Evolutionary conservation across 2,329 filamentous ascomycete species (phyloP).

Genomic region (Fusarium piperis): DNA sequence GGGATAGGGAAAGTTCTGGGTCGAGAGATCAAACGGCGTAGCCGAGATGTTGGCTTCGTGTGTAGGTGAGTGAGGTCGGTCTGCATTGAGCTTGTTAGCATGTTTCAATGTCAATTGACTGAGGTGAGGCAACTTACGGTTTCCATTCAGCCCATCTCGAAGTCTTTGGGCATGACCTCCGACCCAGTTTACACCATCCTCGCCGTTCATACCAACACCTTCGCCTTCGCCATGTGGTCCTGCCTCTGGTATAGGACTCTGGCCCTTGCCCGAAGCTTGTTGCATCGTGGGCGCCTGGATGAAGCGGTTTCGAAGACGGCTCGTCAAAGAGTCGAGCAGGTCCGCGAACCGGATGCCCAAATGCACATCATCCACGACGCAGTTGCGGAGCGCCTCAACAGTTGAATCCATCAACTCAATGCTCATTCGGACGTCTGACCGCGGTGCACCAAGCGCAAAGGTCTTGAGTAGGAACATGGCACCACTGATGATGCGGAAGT

Average conservation of each 20-base stretch:
- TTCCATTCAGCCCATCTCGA: slow-evolving; percentile 52
- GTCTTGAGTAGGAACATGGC: slow-evolving; percentile 88
- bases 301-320: slow-evolving; percentile 77
- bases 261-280: slow-evolving; percentile 52
- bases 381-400: slow-evolving; percentile 77
- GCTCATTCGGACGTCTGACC: slow-evolving; percentile 79
- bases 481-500: slow-evolving; percentile 86
- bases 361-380: slow-evolving; percentile 86
- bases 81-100: slow-evolving; percentile 42
- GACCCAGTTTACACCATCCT: slow-evolving; percentile 45
- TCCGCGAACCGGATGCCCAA: slow-evolving; percentile 86
- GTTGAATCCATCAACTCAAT: slow-evolving; percentile 80
- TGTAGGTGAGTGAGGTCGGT: slow-evolving; percentile 46
- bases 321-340: slow-evolving; percentile 80
- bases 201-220: slow-evolving; percentile 39
- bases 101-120: neutral
- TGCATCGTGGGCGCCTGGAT: slow-evolving; percentile 68
- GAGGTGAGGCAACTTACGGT: slow-evolving; percentile 44
- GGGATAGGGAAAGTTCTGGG: slow-evolving; percentile 64
- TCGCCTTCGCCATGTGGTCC: slow-evolving; percentile 39
- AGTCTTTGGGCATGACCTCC: slow-evolving; percentile 52
- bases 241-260: slow-evolving; percentile 51
- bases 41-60: slow-evolving; percentile 66
- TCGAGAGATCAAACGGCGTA: slow-evolving; percentile 68
- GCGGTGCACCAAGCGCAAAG: slow-evolving; percentile 81